Base-by-base conservation (phyloP, 2,329 filamentous ascomycete genomes). In the Beauveria bassiana region DNA sequence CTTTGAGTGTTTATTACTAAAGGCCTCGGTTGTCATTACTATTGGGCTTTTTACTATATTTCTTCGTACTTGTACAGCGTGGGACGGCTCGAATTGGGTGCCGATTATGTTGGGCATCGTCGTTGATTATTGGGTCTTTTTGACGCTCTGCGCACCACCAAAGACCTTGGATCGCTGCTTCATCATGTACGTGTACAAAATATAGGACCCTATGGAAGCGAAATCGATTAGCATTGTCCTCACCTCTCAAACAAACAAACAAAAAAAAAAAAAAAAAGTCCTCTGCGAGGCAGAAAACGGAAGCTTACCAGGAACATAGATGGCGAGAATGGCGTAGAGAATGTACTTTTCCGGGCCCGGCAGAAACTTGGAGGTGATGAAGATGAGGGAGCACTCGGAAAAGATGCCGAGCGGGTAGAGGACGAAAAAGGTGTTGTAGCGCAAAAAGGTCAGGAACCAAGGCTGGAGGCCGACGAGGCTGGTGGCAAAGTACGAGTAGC, bases 131-230 rank as follows among this genome's bases (percentile, higher is more conserved):
- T 77, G 72, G 12, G 68, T 68, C 63, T 76, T 76, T 71, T 81
- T 69, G 31, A 42, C 22, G 20, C 10, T 31, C 45, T 50, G n/a
- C 10, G 43, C 54, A 54, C 52, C 47, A 24, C 51, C 42, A 34
- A 62, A n/a, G 59, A 93, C 85, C 82, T 91, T 96, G 66, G 85
- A 82, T 68, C 93, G 82, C 81, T 99, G 95, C 64, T 82, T 81
- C 81, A 98, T 90, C 95, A 99, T 98, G 75, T 99, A 90, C 24
- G 90, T 91, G 72, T 95, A 98, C 62, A 98, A 77, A 61, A 96
- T 83, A 70, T 95, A 96, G 4, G 90, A 70, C 78, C 91, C 88
- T 78, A 22, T 38, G 16, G 20, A 20, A 26, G 28, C 42, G 3
- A 26, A 16, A 8, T 8, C 26, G 3, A 40, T 57, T 40, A 57